Evolutionary conservation across 2,329 filamentous ascomycete genomes (phyloP).

Genomic region (Fusarium mangiferae): DNA sequence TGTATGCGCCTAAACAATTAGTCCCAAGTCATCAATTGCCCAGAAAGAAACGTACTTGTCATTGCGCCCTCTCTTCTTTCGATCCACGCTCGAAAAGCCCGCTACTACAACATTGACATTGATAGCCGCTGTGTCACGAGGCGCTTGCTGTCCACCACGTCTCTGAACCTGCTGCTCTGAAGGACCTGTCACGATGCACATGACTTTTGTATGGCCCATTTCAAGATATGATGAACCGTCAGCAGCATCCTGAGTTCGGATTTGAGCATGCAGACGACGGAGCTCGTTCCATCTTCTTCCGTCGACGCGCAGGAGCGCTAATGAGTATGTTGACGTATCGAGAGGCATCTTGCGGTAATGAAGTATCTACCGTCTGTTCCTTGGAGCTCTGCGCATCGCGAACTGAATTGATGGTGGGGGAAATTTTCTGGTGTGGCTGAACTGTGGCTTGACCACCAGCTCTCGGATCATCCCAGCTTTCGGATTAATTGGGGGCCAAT

Average conservation of each 20-base stretch:
- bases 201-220: constrained; percentile 97
- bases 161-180: constrained; percentile 66
- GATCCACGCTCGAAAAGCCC: constrained; percentile 87
- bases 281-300: constrained; percentile 97
- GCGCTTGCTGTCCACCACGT: constrained; percentile 56
- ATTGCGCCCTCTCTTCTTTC: constrained; percentile 77
- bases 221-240: constrained; percentile 95
- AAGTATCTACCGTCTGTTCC: background rate
- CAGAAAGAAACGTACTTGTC: constrained; percentile 74
- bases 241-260: constrained; percentile 90
- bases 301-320: constrained; percentile 84
- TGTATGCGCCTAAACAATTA: constrained; percentile 71
- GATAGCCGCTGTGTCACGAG: constrained; percentile 65
- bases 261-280: constrained; percentile 85
- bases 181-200: constrained; percentile 90
- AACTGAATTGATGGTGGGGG: constrained; percentile 40
- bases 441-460: constrained; percentile 24
- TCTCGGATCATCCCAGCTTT: constrained; percentile 16
- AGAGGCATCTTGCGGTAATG: constrained; percentile 75
- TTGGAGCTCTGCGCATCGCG: constrained; percentile 3
- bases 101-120: constrained; percentile 86
- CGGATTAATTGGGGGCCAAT: constrained; percentile 34
- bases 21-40: background rate
- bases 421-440: constrained; percentile 41
- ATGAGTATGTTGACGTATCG: constrained; percentile 90